Evolutionary conservation across 1,284 basidiomycete species (phyloP).

Genomic region (Agroathelia rolfsii): DNA sequence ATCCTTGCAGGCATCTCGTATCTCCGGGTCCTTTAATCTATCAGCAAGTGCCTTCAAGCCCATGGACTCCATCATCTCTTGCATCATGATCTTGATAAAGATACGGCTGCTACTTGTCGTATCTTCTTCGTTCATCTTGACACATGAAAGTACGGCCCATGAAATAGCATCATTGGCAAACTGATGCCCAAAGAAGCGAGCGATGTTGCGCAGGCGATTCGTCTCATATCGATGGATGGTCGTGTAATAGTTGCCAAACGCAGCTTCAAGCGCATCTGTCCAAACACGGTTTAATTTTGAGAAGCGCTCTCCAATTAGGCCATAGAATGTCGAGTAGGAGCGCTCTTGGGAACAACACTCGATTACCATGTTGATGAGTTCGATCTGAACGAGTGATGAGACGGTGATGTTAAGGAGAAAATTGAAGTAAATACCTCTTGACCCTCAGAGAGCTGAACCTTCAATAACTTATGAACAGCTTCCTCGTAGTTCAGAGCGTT

Average conservation of each 20-base stretch:
- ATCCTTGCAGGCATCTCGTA: conserved; percentile 63
- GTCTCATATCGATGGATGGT: conserved; percentile 99
- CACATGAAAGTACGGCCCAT: conserved; percentile 78
- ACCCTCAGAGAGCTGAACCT: conserved; percentile 85
- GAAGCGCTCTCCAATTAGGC: conserved; percentile 92
- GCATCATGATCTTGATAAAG: conserved; percentile 94
- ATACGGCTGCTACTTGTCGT: conserved; percentile 95
- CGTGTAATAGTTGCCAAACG: conserved; percentile 87
- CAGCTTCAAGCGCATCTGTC: conserved; percentile 83
- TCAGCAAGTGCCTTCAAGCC: conserved; percentile 78
- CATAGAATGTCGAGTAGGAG: conserved; percentile 94
- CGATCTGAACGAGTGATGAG: conserved; percentile 47
- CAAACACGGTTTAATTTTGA: conserved; percentile 92
- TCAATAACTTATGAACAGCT: conserved; percentile 95
- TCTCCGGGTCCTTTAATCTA: conserved; percentile 80
- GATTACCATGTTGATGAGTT: conserved; percentile 96
- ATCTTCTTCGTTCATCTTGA: conserved; percentile 96
- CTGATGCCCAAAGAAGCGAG: conserved; percentile 91
- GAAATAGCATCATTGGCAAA: conserved; percentile 81
- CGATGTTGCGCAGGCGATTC: conserved; percentile 94
- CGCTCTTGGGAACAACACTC: conserved; percentile 99
- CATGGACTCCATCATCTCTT: conserved; percentile 90
- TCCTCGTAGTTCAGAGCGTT: conserved; percentile 97
- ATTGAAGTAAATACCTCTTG: conserved; percentile 61
- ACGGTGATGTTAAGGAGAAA: neutral